phyloP scores from a whole-genome alignment of 139 green algal species.

The Monoraphidium neglectum region DNA sequence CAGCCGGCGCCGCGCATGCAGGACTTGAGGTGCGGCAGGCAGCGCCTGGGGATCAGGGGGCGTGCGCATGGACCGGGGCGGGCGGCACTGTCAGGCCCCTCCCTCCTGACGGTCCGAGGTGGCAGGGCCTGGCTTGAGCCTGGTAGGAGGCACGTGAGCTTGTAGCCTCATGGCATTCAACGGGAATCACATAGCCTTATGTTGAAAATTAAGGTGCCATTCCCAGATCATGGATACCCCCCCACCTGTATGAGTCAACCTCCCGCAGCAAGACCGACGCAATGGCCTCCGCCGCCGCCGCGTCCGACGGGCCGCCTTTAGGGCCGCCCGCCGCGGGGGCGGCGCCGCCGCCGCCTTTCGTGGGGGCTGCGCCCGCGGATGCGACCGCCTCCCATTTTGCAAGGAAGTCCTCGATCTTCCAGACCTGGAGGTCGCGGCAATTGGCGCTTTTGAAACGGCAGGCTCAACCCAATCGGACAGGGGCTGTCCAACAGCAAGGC shows the following conservation, averaged over 20 bases:
- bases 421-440: conserved; percentile 39
- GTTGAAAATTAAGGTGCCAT: too few species aligned
- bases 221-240: too few species aligned
- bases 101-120: too few species aligned
- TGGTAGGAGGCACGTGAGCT: too few species aligned
- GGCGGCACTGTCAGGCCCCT: too few species aligned
- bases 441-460: too few species aligned
- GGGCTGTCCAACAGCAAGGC: too few species aligned
- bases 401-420: conserved; percentile 86
- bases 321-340: neutral
- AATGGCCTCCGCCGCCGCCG: conserved; percentile 22
- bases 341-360: neutral
- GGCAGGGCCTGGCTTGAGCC: too few species aligned
- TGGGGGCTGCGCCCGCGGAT: neutral
- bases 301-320: neutral
- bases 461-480: too few species aligned
- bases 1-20: conserved; percentile 67
- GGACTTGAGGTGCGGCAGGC: conserved; percentile 69
- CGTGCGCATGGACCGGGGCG: too few species aligned
- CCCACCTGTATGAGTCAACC: conserved; percentile 36
- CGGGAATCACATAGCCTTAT: too few species aligned
- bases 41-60: conserved; percentile 39
- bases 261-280: conserved; percentile 28
- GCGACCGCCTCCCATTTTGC: conserved; percentile 58
- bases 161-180: too few species aligned